Conservation (phyloP, 495 filamentous ascomycete genomes). For the Cercophora scortea region DNA sequence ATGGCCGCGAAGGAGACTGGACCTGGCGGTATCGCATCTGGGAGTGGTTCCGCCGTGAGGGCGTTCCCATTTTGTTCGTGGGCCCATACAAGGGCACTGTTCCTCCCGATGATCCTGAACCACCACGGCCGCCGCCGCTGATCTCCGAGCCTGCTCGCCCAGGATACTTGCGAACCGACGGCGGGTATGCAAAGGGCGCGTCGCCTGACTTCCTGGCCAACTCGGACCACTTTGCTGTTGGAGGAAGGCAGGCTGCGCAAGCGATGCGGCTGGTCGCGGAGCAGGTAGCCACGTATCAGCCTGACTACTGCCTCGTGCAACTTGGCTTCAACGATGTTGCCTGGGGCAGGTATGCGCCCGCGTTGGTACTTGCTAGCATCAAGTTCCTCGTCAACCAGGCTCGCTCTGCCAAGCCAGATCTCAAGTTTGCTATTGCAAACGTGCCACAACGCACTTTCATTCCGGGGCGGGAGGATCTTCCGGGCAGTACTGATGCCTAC, state of each 20-base stretch:
- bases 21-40: slow-evolving; percentile 32
- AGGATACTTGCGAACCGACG: slow-evolving; percentile 3
- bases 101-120: slow-evolving; percentile 8
- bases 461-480: slow-evolving; percentile 14
- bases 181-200: slow-evolving; percentile 20
- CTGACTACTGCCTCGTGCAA: slow-evolving; percentile 26
- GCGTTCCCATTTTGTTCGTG: slow-evolving; percentile 18
- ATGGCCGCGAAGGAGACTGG: slow-evolving; percentile 29
- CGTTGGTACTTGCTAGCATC: slow-evolving; percentile 16
- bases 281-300: slow-evolving; percentile 30
- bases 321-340: slow-evolving; percentile 33
- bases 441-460: slow-evolving; percentile 18
- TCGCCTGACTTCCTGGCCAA: slow-evolving; percentile 13
- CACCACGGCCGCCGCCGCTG: slow-evolving; percentile 12
- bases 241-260: slow-evolving; percentile 19
- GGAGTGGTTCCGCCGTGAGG: slow-evolving; percentile 20
- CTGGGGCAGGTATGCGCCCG: slow-evolving; percentile 20
- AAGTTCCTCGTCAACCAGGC: slow-evolving; percentile 14
- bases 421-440: slow-evolving; percentile 23
- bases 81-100: slow-evolving; percentile 28
- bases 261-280: slow-evolving; percentile 34
- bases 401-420: slow-evolving; percentile 12
- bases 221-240: slow-evolving; percentile 14
- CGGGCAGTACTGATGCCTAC: slow-evolving; percentile 17
- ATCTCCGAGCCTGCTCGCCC: slow-evolving; percentile 1